Evolutionary conservation across 179 eudicot genomes (phyloP), one percentile per base, ranked within the genome.

Genomic region (Silene vulgaris): DNA sequence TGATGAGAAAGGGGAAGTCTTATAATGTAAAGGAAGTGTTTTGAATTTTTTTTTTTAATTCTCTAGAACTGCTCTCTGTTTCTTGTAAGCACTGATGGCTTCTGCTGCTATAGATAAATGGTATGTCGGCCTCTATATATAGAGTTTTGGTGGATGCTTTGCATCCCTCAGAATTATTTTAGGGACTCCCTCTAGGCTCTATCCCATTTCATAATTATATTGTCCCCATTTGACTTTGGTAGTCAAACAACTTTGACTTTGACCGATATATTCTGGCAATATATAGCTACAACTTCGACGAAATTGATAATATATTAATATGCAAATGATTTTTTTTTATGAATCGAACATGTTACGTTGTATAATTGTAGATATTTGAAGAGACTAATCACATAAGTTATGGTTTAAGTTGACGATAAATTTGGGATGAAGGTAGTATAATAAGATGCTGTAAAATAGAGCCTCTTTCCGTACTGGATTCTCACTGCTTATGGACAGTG

Each of bases 101-200:
- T 76, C 9, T 59, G 28, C 35, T 78, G 52, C 13, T 19, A 56
- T 19, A 56, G 63, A 45, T 64, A 48, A 21, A 20, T 78, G 80
- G 60, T 64, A n/a, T 65, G 72, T 16, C 8, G 74, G 76, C 78
- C 72, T 48, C 71, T 82, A 78, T 82, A 71, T 82, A 82, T 82
- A 82, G 71, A 60, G 76, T 65, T 37, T 61, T 60, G 59, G 72
- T 50, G 60, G 56, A 50, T 67, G 77, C 71, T 32, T 65, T 45
- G 60, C 61, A 11, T 35, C 26, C 59, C 52, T 60, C 11, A 3
- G 76, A 26, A 67, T 59, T 65, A 56, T 29, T 40, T 52, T 52
- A 52, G 19, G 59, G 16, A 52, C 19, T 14, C 19, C 19, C 59
- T 52, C 59, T n/a, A n/a, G n/a, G n/a, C n/a, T n/a, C n/a, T 4